Conservation (phyloP, 2,329 filamentous ascomycete genomes). For the Talaromyces sp. region DNA sequence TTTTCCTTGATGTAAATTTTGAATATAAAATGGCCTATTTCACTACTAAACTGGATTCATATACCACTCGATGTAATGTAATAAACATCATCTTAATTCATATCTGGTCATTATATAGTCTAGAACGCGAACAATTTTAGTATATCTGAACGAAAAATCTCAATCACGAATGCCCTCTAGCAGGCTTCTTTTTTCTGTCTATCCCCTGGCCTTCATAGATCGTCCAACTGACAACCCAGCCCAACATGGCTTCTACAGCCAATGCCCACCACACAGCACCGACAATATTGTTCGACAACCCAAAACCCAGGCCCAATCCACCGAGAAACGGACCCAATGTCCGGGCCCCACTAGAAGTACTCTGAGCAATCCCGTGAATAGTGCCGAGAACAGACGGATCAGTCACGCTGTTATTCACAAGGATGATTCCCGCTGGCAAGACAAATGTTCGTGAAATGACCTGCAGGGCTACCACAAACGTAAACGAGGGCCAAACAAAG, state of each 20-base stretch:
- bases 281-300: slow-evolving; percentile 51
- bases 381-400: slow-evolving; percentile 54
- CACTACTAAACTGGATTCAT: not conserved
- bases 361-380: slow-evolving; percentile 57
- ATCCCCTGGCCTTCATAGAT: slow-evolving; percentile 64
- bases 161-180: not conserved
- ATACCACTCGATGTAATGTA: not conserved
- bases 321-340: slow-evolving; percentile 54
- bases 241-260: slow-evolving; percentile 51
- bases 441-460: slow-evolving; percentile 70
- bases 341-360: slow-evolving; percentile 49
- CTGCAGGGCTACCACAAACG: slow-evolving; percentile 61
- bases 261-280: slow-evolving; percentile 56
- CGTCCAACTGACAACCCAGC: slow-evolving; percentile 55
- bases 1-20: not conserved
- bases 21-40: not conserved
- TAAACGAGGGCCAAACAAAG: slow-evolving; percentile 62
- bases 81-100: not conserved
- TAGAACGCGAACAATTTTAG: too few relatives aligned
- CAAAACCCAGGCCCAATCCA: slow-evolving; percentile 52
- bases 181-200: slow-evolving; percentile 38
- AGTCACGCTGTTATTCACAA: slow-evolving; percentile 58
- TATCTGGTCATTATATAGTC: not conserved
- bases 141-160: not conserved
- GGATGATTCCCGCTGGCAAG: slow-evolving; percentile 54